These are phyloP conservation scores for Filosporella fistucella DNA, from an alignment of 495 filamentous ascomycete genomes.

Conservation along the genomic window DNA sequence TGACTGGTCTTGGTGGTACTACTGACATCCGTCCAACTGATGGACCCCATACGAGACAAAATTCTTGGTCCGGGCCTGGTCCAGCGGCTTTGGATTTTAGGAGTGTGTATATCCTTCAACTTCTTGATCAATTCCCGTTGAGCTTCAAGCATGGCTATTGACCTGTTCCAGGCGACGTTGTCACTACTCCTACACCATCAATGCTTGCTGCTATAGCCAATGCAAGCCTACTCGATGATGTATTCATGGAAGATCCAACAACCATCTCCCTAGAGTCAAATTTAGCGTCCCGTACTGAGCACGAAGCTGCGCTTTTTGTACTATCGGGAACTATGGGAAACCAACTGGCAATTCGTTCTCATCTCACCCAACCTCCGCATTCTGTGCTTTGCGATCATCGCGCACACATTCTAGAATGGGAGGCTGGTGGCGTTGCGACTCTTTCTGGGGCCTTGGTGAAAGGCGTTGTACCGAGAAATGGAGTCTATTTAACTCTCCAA, in stretches of 20 bases:
- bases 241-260: slow-evolving; percentile 77
- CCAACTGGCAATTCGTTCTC: slow-evolving; percentile 64
- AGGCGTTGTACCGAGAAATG: slow-evolving; percentile 57
- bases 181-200: slow-evolving; percentile 77
- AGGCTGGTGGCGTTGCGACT: slow-evolving; percentile 65
- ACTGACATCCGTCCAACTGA: slow-evolving; percentile 5
- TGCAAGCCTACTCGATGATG: slow-evolving; percentile 70
- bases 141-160: not conserved
- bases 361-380: slow-evolving; percentile 67
- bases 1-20: slow-evolving; percentile 9
- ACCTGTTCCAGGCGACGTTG: slow-evolving; percentile 56
- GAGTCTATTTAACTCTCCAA: slow-evolving; percentile 67
- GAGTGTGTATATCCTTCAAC: slow-evolving; percentile 16
- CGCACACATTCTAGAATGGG: slow-evolving; percentile 62
- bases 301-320: slow-evolving; percentile 72
- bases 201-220: slow-evolving; percentile 68
- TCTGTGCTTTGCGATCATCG: slow-evolving; percentile 64
- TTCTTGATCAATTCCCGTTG: not conserved
- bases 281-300: slow-evolving; percentile 64
- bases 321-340: slow-evolving; percentile 92
- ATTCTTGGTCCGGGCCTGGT: slow-evolving; percentile 53
- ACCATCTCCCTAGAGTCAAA: slow-evolving; percentile 69
- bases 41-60: slow-evolving; percentile 10
- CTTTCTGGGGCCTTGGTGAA: slow-evolving; percentile 57
- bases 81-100: slow-evolving; percentile 62